Percentiles rank a stretch among this genome's conserved stretches.
These are phyloP conservation scores for Botrytis fragariae DNA, from an alignment of 2,329 filamentous ascomycete genomes.

Conservation along the genomic window DNA sequence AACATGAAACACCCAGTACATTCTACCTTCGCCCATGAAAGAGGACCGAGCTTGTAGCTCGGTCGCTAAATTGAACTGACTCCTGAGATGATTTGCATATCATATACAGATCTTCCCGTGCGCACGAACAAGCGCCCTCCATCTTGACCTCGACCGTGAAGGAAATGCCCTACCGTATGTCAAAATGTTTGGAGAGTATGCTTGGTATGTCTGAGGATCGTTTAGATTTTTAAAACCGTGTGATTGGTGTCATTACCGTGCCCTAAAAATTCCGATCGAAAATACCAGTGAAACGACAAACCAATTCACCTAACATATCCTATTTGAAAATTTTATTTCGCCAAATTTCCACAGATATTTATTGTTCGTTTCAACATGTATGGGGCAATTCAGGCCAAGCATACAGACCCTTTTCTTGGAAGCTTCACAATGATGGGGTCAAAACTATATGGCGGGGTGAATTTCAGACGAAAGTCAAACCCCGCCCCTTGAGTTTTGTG, in stretches of 20 bases:
- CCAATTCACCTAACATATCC: background rate
- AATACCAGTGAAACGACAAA: background rate
- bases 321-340: too few species aligned
- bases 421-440: background rate
- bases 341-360: too few species aligned
- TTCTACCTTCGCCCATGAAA: background rate
- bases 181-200: background rate
- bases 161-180: background rate
- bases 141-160: background rate
- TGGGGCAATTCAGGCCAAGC: background rate
- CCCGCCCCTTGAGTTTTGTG: background rate
- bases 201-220: background rate
- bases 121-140: background rate
- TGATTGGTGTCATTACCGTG: background rate
- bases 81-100: background rate
- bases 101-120: background rate
- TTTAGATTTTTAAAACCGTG: background rate
- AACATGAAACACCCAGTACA: background rate
- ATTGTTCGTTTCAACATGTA: background rate
- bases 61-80: background rate
- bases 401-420: background rate
- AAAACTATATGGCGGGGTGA: background rate
- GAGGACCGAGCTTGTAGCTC: background rate
- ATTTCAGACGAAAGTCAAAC: background rate
- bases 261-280: background rate